Conservation (phyloP, 2,329 filamentous ascomycete species). For the Alternaria incomplexa region DNA sequence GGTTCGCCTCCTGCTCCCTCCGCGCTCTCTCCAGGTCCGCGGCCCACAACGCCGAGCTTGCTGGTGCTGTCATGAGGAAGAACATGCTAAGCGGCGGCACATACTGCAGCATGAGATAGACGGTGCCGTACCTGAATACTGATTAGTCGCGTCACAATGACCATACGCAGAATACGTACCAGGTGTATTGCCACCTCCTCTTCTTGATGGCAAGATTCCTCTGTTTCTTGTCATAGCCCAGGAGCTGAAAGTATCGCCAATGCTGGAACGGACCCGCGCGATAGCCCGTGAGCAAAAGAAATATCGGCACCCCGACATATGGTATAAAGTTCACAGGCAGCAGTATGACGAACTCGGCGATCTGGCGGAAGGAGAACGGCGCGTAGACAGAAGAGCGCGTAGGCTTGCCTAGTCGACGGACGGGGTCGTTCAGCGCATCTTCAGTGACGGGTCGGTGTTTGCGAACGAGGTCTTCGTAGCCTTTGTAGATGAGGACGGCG, state of each 20-base stretch:
- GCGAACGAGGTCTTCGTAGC: slow-evolving; percentile 63
- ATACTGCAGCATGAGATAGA: slow-evolving; percentile 84
- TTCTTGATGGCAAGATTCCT: slow-evolving; percentile 71
- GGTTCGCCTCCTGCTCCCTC: slow-evolving; percentile 31
- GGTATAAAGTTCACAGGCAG: slow-evolving; percentile 84
- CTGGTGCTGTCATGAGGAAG: slow-evolving; percentile 86
- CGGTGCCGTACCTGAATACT: slow-evolving; percentile 86
- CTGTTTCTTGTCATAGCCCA: slow-evolving; percentile 75
- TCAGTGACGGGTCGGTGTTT: slow-evolving; percentile 62
- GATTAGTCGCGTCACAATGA: too few relatives aligned
- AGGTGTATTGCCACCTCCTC: slow-evolving; percentile 82
- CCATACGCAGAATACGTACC: too few relatives aligned
- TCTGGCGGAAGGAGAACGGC: slow-evolving; percentile 90
- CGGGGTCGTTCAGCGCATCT: slow-evolving; percentile 71
- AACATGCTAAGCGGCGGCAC: slow-evolving; percentile 91
- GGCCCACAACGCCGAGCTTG: slow-evolving; percentile 86
- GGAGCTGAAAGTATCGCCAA: slow-evolving; percentile 86
- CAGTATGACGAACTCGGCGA: slow-evolving; percentile 75
- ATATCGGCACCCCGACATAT: slow-evolving; percentile 80
- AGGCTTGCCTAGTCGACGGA: slow-evolving; percentile 83
- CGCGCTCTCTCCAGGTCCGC: slow-evolving; percentile 69
- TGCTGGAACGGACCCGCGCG: slow-evolving; percentile 87
- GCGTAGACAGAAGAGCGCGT: slow-evolving; percentile 78
- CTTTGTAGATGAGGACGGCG: slow-evolving; percentile 76
- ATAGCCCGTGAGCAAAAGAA: slow-evolving; percentile 86